These are phyloP conservation scores for Fusarium cicatricum DNA, from an alignment of 2,329 filamentous ascomycete species.

Conservation along the genomic window DNA sequence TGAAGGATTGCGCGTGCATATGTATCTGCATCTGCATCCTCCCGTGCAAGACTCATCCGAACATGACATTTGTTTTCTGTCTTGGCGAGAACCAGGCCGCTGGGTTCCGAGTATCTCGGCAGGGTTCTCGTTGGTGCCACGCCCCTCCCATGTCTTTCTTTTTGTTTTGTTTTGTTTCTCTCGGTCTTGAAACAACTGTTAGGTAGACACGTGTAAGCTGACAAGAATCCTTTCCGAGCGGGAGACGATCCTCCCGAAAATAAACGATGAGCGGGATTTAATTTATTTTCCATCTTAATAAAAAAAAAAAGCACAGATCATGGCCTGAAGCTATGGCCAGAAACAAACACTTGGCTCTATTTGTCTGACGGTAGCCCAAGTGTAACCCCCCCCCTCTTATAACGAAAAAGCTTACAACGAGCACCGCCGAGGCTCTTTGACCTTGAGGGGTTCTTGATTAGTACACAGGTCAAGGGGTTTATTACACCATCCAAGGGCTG, in stretches of 20 bases:
- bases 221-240: too few species aligned
- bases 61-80: background rate
- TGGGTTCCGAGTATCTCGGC: constrained; percentile 14
- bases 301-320: too few species aligned
- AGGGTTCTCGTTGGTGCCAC: constrained; percentile 23
- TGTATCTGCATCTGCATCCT: background rate
- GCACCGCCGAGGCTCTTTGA: background rate
- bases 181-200: too few species aligned
- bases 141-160: background rate
- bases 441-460: too few species aligned
- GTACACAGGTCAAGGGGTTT: background rate
- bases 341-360: too few species aligned
- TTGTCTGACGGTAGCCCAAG: background rate
- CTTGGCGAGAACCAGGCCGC: constrained; percentile 21
- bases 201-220: too few species aligned
- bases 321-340: too few species aligned
- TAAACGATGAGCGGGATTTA: too few species aligned
- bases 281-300: too few species aligned
- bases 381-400: too few species aligned
- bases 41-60: constrained; percentile 6
- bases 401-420: background rate
- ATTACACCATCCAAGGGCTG: too few species aligned
- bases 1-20: background rate
- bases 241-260: too few species aligned
- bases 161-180: background rate